Evolutionary conservation across 2,329 filamentous ascomycete species (phyloP).

Genomic region (Didymella segeticola): DNA sequence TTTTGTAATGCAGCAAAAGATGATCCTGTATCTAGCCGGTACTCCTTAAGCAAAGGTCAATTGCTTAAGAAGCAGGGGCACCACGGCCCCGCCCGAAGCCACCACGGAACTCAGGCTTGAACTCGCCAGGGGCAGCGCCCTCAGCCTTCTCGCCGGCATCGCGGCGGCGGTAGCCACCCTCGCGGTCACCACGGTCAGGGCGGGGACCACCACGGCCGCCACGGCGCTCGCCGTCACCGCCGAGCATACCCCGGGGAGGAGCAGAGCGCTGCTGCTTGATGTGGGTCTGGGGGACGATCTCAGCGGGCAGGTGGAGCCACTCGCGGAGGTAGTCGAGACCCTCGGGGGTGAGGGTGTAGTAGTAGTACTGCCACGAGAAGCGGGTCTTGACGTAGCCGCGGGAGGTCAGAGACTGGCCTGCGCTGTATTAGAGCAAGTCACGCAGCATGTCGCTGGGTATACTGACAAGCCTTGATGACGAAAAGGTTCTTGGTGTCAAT

Average conservation of each 20-base stretch:
- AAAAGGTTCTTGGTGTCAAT: conserved; percentile 99
- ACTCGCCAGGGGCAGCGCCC: conserved; percentile 51
- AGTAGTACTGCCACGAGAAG: conserved; percentile 81
- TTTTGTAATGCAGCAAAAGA: conserved; percentile 46
- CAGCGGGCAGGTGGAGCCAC: conserved; percentile 99
- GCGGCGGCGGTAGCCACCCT: conserved; percentile 85
- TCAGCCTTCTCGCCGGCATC: conserved; percentile 64
- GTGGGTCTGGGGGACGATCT: conserved; percentile 99
- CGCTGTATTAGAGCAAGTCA: conserved; percentile 21
- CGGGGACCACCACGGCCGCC: conserved; percentile 79
- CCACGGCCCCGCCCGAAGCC: conserved; percentile 51
- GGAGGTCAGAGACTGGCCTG: conserved; percentile 89
- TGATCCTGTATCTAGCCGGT: conserved; percentile 29
- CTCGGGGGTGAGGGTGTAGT: conserved; percentile 99
- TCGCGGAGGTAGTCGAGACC: conserved; percentile 99
- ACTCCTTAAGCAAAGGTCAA: conserved; percentile 30
- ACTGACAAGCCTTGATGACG: conserved; percentile 89
- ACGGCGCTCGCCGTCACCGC: conserved; percentile 77
- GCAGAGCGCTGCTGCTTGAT: conserved; percentile 99
- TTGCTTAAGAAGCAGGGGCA: conserved; percentile 47
- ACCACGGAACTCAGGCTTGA: conserved; percentile 54
- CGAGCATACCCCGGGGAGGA: conserved; percentile 98
- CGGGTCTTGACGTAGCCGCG: conserved; percentile 99
- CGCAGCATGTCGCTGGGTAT: neutral
- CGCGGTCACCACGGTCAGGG: conserved; percentile 64